Conservation (phyloP, 1,139 yeast genomes). For the Debaryomyces fabryi region DNA sequence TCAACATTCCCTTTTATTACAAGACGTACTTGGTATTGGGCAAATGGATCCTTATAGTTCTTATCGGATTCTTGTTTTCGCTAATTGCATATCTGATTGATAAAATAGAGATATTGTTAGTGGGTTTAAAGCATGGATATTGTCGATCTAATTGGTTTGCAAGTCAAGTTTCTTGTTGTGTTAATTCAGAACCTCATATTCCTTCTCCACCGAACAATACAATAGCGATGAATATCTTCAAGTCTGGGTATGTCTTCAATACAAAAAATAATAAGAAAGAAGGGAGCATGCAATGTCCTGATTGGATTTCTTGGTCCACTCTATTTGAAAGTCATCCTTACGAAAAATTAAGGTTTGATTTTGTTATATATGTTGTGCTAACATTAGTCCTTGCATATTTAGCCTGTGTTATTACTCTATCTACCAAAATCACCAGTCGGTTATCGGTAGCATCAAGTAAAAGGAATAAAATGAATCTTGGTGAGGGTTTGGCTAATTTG, state of each 20-base stretch:
- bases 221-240: conserved; percentile 22
- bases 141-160: conserved; percentile 51
- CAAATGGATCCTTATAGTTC: conserved; percentile 54
- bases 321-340: conserved; percentile 26
- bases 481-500: not conserved
- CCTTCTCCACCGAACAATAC: not conserved
- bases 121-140: conserved; percentile 59
- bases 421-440: conserved; percentile 44
- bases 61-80: conserved; percentile 53
- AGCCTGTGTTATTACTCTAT: conserved; percentile 53
- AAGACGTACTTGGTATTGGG: conserved; percentile 31
- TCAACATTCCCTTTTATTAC: conserved; percentile 26
- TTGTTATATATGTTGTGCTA: conserved; percentile 41
- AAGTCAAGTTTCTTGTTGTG: conserved; percentile 51
- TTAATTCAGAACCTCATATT: not conserved
- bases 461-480: not conserved
- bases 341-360: conserved; percentile 27
- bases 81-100: conserved; percentile 56
- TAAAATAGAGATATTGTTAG: conserved; percentile 50
- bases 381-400: conserved; percentile 47
- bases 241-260: conserved; percentile 23
- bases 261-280: conserved; percentile 5
- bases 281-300: conserved; percentile 26
- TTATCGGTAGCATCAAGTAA: not conserved
- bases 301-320: conserved; percentile 54